Conservation (phyloP, 148 eudicot genomes). For the Rhododendron williamsianum region DNA sequence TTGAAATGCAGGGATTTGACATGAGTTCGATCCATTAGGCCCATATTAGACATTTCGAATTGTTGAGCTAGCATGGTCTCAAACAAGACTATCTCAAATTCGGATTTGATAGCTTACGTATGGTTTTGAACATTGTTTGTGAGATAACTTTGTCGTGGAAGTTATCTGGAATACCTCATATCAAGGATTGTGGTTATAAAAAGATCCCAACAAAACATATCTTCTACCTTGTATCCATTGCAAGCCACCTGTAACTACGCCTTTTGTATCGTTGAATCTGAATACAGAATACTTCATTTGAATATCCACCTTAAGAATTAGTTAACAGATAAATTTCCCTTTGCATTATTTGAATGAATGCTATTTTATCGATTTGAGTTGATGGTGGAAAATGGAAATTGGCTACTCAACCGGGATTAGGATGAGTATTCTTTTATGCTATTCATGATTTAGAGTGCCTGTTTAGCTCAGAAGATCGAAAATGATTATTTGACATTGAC, state of each 20-base stretch:
- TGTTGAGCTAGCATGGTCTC: not conserved
- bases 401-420: not conserved
- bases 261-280: not conserved
- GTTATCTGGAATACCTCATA: not conserved
- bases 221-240: not conserved
- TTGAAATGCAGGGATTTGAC: not conserved
- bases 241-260: not conserved
- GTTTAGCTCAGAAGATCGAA: not conserved
- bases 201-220: not conserved
- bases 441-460: not conserved
- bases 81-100: not conserved
- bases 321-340: not conserved
- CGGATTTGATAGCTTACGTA: not conserved
- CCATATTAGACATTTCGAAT: not conserved
- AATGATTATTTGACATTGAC: not conserved
- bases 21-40: not conserved
- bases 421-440: not conserved
- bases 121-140: not conserved
- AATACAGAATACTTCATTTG: not conserved
- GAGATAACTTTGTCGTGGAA: not conserved
- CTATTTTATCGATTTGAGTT: not conserved
- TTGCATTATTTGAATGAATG: not conserved
- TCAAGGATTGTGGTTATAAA: not conserved
- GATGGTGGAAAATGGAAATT: not conserved
- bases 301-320: not conserved